Evolutionary conservation across 805 yeast species (phyloP), one percentile per base, ranked within the genome.

Genomic region (Wickerhamiella nectarea): DNA sequence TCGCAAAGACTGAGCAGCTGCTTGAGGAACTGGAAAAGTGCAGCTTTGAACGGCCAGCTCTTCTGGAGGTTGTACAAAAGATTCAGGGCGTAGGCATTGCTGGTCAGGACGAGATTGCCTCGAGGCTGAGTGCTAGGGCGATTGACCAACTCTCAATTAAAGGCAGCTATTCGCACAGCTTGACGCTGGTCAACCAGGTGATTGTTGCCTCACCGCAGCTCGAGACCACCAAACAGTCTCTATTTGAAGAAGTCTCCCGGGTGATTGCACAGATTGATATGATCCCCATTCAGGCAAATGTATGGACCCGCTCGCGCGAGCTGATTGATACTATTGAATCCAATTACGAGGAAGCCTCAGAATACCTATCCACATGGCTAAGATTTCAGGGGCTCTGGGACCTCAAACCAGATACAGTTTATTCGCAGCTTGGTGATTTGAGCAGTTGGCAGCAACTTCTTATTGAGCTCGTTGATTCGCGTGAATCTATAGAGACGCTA

Each of bases 351-450:
- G 20, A 24, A 4, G 39, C 72, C 0, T 36, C 51, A 0, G 41
- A 14, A 0, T 77, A 76, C 50, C 57, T 71, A 14, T 43, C 52
- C 1, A 61, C 63, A 14, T 82, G 93, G 93, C 52, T 54, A 1
- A 60, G 59, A 17, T 63, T 78, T 21, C 80, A 77, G 53, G 57
- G 68, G 1, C 56, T 80, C 4, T 78, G 86, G 83, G 76, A 72
- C 47, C 51, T 78, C 8, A 64, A 68, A 11, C 51, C 69, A 0
- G 68, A 65, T 2, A 64, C 63, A 0, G 68, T 75, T 3, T 58
- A 58, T 19, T 47, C 49, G 2, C 42, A 50, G 8, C 53, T 74
- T 2, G 65, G 43, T 2, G 62, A 66, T 42, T 38, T 75, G 10
- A 45, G 46, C 0, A 43, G 48, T 4, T 81, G 91, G 89, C 52